Percentiles rank a stretch among this genome's conserved stretches.
phyloP scores from a whole-genome alignment of 768 basidiomycete genomes.

The Pulveroboletus sp. region DNA sequence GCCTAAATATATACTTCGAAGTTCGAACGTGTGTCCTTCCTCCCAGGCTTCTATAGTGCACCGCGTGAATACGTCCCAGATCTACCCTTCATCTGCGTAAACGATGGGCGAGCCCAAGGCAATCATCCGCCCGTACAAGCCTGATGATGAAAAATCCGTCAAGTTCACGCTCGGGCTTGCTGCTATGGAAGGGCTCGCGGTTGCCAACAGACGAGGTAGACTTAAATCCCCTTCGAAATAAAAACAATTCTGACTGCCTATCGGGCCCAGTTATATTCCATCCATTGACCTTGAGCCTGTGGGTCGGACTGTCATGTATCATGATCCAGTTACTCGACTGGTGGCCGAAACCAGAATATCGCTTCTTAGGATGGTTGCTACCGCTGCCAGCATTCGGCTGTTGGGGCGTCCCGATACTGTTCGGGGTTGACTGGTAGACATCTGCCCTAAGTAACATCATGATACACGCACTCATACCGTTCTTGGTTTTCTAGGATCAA shows the following conservation, averaged over 20 bases:
- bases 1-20: no score
- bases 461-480: background rate
- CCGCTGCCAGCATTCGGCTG: constrained; percentile 67
- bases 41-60: no score
- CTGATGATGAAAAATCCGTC: constrained; percentile 55
- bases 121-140: constrained; percentile 49
- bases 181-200: constrained; percentile 61
- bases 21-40: constrained; percentile 10
- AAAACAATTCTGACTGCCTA: background rate
- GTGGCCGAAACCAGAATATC: constrained; percentile 56
- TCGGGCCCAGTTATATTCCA: constrained; percentile 47
- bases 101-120: constrained; percentile 42
- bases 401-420: constrained; percentile 60
- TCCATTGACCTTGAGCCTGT: constrained; percentile 56
- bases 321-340: constrained; percentile 59
- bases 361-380: constrained; percentile 48
- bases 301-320: constrained; percentile 55
- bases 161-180: constrained; percentile 63
- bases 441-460: background rate
- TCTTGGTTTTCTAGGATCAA: constrained; percentile 50
- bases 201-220: constrained; percentile 60
- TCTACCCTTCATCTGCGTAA: background rate
- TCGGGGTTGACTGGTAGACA: constrained; percentile 62
- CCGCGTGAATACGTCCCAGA: background rate
- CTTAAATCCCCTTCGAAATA: background rate